Percentiles rank a stretch among this genome's conserved stretches.
phyloP scores from a whole-genome alignment of 805 yeast species.

The Blastobotrys americana region DNA sequence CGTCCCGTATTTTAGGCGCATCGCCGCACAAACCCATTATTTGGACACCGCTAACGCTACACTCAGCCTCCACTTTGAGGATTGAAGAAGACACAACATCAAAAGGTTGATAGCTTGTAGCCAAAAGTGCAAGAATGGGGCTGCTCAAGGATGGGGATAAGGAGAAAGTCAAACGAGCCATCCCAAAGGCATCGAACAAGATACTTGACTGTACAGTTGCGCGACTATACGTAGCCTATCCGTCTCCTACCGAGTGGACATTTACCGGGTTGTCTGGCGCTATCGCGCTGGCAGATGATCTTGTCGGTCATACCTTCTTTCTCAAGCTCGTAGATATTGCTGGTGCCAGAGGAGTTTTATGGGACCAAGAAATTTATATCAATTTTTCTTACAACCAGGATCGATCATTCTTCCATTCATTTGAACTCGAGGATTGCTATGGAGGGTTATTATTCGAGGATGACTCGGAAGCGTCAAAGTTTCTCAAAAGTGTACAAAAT shows the following conservation, averaged over 20 bases:
- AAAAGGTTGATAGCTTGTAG: neutral
- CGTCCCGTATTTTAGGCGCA: too few relatives aligned
- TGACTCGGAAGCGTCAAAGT: constrained; percentile 77
- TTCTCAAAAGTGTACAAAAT: constrained; percentile 65
- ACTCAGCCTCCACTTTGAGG: neutral
- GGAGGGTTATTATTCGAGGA: constrained; percentile 88
- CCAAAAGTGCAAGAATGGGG: constrained; percentile 16
- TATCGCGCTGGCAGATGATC: constrained; percentile 75
- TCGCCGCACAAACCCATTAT: too few relatives aligned
- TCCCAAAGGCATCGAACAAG: constrained; percentile 84
- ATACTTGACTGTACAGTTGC: constrained; percentile 88
- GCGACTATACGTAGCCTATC: constrained; percentile 81
- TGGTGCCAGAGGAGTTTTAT: constrained; percentile 78
- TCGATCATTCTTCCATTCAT: constrained; percentile 87
- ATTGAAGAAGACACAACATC: neutral
- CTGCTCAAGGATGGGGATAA: constrained; percentile 51
- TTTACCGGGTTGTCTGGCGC: constrained; percentile 91
- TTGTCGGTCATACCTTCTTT: constrained; percentile 90
- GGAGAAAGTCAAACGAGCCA: constrained; percentile 79
- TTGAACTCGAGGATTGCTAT: constrained; percentile 84
- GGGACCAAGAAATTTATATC: constrained; percentile 95
- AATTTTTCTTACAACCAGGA: constrained; percentile 89
- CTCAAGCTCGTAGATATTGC: constrained; percentile 78
- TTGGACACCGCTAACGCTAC: too few relatives aligned
- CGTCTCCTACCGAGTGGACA: constrained; percentile 72